Percentiles rank a stretch among this genome's conserved stretches.
Conservation (phyloP, 2,329 filamentous ascomycete species). For the Ceratocystis cacaofunesta region DNA sequence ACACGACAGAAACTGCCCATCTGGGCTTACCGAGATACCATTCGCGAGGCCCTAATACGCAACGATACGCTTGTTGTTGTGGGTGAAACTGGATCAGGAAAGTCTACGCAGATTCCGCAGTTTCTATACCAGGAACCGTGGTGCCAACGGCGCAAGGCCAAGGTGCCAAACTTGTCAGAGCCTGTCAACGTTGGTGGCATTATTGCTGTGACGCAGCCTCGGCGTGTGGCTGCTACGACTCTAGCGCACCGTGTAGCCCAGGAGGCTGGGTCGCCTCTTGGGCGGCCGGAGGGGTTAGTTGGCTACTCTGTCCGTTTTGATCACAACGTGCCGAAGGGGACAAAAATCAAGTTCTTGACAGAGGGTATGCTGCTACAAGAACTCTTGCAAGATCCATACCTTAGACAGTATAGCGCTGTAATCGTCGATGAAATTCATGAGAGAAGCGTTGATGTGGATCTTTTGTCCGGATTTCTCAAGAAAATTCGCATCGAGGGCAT, state of each 20-base stretch:
- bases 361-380: conserved; percentile 96
- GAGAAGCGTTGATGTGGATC: conserved; percentile 82
- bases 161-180: conserved; percentile 11
- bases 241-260: conserved; percentile 75
- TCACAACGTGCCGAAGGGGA: conserved; percentile 64
- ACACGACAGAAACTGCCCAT: conserved; percentile 61
- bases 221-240: conserved; percentile 84
- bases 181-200: conserved; percentile 53
- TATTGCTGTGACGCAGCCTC: conserved; percentile 90
- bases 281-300: conserved; percentile 37
- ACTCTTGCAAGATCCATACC: conserved; percentile 67
- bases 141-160: conserved; percentile 49
- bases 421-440: conserved; percentile 97
- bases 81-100: conserved; percentile 91
- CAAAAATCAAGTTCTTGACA: conserved; percentile 82
- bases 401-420: conserved; percentile 75
- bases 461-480: conserved; percentile 77
- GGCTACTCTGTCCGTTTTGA: conserved; percentile 96
- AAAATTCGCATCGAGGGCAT: conserved; percentile 52
- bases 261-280: conserved; percentile 47
- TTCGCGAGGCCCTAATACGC: conserved; percentile 44
- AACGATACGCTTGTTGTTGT: conserved; percentile 70
- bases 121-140: conserved; percentile 67
- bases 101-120: conserved; percentile 91
- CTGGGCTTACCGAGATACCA: conserved; percentile 57